phyloP scores from a whole-genome alignment of 2,329 filamentous ascomycete genomes.

The Fusarium albosuccineum region DNA sequence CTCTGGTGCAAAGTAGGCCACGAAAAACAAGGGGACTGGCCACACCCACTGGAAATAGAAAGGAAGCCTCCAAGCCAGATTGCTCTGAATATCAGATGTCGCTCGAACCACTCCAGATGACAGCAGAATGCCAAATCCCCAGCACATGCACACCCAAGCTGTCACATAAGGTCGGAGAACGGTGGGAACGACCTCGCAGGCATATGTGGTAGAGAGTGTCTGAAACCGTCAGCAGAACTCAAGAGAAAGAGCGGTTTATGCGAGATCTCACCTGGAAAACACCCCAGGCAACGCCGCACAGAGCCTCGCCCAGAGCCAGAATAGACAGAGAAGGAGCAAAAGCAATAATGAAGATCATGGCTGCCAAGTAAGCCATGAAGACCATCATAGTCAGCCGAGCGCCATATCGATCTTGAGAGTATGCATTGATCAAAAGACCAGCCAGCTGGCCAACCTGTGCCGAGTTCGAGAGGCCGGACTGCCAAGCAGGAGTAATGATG shows the following conservation, averaged over 20 bases:
- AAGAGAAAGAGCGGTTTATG: rapidly evolving
- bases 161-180: slow-evolving; percentile 55
- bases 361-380: slow-evolving; percentile 8
- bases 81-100: slow-evolving; percentile 47
- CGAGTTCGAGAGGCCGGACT: not conserved
- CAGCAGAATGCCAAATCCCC: slow-evolving; percentile 57
- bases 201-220: not conserved
- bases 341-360: slow-evolving; percentile 1
- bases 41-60: slow-evolving; percentile 52
- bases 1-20: not conserved
- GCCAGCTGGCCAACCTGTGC: not conserved
- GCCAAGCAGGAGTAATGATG: slow-evolving; percentile 53
- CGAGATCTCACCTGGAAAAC: not conserved
- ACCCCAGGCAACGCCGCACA: not conserved
- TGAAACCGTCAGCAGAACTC: not conserved
- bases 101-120: slow-evolving; percentile 53
- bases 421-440: slow-evolving; percentile 56
- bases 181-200: slow-evolving; percentile 7
- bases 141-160: slow-evolving; percentile 57
- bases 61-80: slow-evolving; percentile 53
- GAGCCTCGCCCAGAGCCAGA: not conserved
- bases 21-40: slow-evolving; percentile 15
- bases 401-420: slow-evolving; percentile 54
- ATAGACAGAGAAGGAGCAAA: not conserved
- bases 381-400: slow-evolving; percentile 15